Evolutionary conservation across 2,329 filamentous ascomycete genomes (phyloP), one percentile per base, ranked within the genome.

Genomic region (Fusarium sororula): DNA sequence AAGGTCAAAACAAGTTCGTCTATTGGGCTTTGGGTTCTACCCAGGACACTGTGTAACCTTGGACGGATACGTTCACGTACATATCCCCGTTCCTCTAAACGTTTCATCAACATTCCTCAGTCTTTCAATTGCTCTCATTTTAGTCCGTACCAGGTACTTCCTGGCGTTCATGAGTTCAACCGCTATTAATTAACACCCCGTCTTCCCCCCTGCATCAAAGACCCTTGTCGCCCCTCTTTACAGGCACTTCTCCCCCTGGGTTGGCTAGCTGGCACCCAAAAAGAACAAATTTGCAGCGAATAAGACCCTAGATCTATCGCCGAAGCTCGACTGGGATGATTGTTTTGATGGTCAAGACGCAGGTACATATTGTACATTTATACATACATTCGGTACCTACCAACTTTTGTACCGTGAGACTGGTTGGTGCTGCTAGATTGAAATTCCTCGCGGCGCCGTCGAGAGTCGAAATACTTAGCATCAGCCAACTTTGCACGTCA

Each of bases 401-500:
- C 24, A 55, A 39, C 35, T 22, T 39, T 41, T 38, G 18, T 28
- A 48, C 30, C 41, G 12, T 35, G 18, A 53, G 41, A 44, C 58
- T 45, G 53, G 60, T 24, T 39, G 41, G 35, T 66, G n/a, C 22
- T 58, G 37, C 47, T 66, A 51, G 66, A 65, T 54, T 63, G 67
- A 72, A 74, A 75, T 76, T 76, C 74, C 66, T 64, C 58, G 44
- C 58, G 63, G 59, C 59, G 64, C 72, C 75, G 63, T 74, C 75
- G 54, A 69, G 50, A 64, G 55, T 64, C 65, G 55, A 70, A 62
- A 59, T 66, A 73, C 66, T 70, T 67, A 74, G 66, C 53, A 65
- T 64, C 54, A 70, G 64, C 70, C 61, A 72, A 68, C 67, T 74
- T 73, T 76, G 76, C 76, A 78, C 74, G 75, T 75, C 76, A 73